Conservation (phyloP, 1,284 basidiomycete species). For the Abortiporus biennis region DNA sequence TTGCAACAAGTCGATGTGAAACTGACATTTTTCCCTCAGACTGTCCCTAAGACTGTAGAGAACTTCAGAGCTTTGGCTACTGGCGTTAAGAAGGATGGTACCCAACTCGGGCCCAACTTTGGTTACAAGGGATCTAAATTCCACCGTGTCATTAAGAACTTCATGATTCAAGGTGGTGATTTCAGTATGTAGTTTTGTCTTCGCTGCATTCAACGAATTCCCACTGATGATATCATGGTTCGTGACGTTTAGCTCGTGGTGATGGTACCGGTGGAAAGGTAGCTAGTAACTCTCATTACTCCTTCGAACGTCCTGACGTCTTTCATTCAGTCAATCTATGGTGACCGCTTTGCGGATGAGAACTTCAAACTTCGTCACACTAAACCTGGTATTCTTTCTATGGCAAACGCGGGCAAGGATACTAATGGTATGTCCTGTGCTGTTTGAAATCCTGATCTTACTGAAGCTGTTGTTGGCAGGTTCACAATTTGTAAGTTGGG, state of each 20-base stretch:
- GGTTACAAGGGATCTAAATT: conserved; percentile 69
- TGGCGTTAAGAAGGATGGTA: conserved; percentile 77
- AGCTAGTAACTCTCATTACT: conserved; percentile 1
- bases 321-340: conserved; percentile 44
- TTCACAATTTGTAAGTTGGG: conserved; percentile 71
- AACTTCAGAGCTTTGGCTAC: conserved; percentile 67
- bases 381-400: conserved; percentile 79
- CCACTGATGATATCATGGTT: neutral
- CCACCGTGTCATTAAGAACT: conserved; percentile 68
- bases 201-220: neutral
- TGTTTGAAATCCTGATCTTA: neutral
- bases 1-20: neutral
- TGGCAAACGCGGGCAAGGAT: conserved; percentile 90
- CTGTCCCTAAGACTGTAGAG: conserved; percentile 71
- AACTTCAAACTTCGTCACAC: conserved; percentile 95
- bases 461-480: conserved; percentile 35
- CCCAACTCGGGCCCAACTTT: conserved; percentile 61
- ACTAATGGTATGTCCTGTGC: conserved; percentile 59
- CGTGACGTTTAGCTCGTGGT: conserved; percentile 32
- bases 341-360: conserved; percentile 55
- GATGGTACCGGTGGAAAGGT: conserved; percentile 59
- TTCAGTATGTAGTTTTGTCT: conserved; percentile 39
- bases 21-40: conserved; percentile 44
- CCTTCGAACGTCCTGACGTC: neutral
- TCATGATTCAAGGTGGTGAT: conserved; percentile 73